A percentile compares a stretch with the other conserved stretches of the same genome.
Conservation (phyloP, 768 basidiomycete genomes). For the Suillus tomentosus region DNA sequence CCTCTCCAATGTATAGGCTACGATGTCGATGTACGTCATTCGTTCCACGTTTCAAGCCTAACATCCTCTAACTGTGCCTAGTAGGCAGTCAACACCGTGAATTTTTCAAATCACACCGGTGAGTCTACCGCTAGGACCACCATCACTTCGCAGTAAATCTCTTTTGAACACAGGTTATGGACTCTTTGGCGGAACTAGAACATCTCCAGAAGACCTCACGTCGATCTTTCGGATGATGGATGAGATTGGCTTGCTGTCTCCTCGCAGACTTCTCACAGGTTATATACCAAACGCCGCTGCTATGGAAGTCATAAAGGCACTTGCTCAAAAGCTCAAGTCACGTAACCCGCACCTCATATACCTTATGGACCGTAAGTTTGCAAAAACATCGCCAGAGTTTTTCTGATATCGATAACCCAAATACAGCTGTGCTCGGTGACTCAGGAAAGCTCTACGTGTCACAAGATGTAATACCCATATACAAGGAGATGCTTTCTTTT, state of each 20-base stretch:
- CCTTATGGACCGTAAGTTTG: conserved; percentile 82
- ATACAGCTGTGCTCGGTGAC: conserved; percentile 91
- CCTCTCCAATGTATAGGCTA: conserved; percentile 86
- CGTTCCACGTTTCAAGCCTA: conserved; percentile 1
- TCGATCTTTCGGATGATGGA: conserved; percentile 75
- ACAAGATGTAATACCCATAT: conserved; percentile 82
- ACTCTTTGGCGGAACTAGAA: conserved; percentile 75
- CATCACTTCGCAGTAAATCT: neutral
- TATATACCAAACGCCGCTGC: conserved; percentile 88
- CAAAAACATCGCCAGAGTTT: neutral
- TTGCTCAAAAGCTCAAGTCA: conserved; percentile 62
- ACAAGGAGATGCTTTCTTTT: conserved; percentile 75
- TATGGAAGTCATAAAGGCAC: conserved; percentile 61
- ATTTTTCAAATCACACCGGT: conserved; percentile 96
- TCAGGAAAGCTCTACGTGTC: conserved; percentile 88
- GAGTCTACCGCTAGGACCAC: conserved; percentile 16
- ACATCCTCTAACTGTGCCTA: conserved; percentile 11
- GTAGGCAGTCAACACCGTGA: conserved; percentile 87
- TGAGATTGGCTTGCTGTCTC: conserved; percentile 70
- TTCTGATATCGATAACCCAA: neutral
- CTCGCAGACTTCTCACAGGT: conserved; percentile 81
- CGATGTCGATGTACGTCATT: conserved; percentile 82
- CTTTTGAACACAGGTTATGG: conserved; percentile 66
- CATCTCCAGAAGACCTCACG: conserved; percentile 75
- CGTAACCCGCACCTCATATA: conserved; percentile 70